phyloP scores from a whole-genome alignment of 805 yeast species.

The Saturnispora halmiae region DNA sequence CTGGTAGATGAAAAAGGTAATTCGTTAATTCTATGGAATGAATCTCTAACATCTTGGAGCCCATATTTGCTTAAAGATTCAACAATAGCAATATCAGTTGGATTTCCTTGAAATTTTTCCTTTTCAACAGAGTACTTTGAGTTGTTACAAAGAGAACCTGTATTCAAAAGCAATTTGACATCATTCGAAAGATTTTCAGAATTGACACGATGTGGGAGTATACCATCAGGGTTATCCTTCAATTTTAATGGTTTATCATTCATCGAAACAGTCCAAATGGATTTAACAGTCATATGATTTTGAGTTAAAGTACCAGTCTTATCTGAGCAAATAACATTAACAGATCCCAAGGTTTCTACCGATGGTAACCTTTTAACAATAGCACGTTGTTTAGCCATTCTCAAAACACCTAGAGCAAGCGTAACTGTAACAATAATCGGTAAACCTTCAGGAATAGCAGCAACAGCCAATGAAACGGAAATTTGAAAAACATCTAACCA shows the following conservation, averaged over 20 bases:
- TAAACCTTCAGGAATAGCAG: conserved; percentile 98
- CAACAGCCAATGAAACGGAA: conserved; percentile 94
- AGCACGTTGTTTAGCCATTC: conserved; percentile 94
- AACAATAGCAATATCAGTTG: conserved; percentile 87
- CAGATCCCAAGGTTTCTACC: conserved; percentile 92
- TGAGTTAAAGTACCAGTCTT: conserved; percentile 87
- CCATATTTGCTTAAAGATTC: conserved; percentile 67
- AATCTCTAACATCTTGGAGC: conserved; percentile 57
- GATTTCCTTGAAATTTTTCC: conserved; percentile 76
- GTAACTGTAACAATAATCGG: conserved; percentile 98
- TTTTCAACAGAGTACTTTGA: conserved; percentile 59
- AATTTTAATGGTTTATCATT: conserved; percentile 18
- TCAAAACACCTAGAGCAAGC: conserved; percentile 85
- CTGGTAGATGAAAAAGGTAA: conserved; percentile 76
- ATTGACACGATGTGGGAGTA: conserved; percentile 30
- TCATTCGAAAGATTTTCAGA: conserved; percentile 45
- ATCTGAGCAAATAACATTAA: conserved; percentile 87
- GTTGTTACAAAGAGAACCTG: conserved; percentile 70
- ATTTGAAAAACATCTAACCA: conserved; percentile 99
- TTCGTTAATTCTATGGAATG: conserved; percentile 55
- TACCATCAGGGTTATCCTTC: not conserved
- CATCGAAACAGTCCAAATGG: conserved; percentile 69
- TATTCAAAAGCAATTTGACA: conserved; percentile 45
- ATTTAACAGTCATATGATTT: conserved; percentile 84
- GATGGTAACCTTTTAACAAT: conserved; percentile 90